Evolutionary conservation across 2,329 filamentous ascomycete genomes (phyloP).

Genomic region (Xylariaceae sp.): DNA sequence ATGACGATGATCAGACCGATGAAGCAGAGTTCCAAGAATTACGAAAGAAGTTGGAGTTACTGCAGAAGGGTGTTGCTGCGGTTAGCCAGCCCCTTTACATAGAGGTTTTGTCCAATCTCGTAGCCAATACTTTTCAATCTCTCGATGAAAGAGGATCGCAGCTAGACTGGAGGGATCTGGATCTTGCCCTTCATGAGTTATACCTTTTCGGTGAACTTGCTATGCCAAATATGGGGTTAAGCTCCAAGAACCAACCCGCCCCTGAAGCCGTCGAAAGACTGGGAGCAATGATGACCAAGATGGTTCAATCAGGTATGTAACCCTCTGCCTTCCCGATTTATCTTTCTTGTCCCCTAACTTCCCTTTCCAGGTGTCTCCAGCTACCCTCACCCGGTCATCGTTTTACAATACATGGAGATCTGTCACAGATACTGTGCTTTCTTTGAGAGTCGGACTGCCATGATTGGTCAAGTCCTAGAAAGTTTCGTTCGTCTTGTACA

Average conservation of each 20-base stretch:
- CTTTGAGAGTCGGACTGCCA: constrained; percentile 78
- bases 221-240: constrained; percentile 82
- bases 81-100: constrained; percentile 88
- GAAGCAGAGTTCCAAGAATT: constrained; percentile 97
- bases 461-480: constrained; percentile 83
- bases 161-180: constrained; percentile 92
- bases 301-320: constrained; percentile 81
- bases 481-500: constrained; percentile 90
- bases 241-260: constrained; percentile 77
- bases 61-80: constrained; percentile 89
- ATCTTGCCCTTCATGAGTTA: constrained; percentile 92
- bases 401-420: constrained; percentile 97
- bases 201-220: constrained; percentile 92
- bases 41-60: constrained; percentile 79
- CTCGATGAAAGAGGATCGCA: constrained; percentile 68
- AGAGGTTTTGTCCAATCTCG: constrained; percentile 79
- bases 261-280: constrained; percentile 76
- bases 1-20: constrained; percentile 91
- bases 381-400: constrained; percentile 84
- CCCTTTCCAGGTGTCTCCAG: constrained; percentile 64
- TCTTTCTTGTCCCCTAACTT: constrained; percentile 21
- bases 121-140: constrained; percentile 82
- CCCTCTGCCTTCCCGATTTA: constrained; percentile 7
- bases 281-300: constrained; percentile 88
- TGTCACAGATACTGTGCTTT: constrained; percentile 91